Evolutionary conservation across 2,329 filamentous ascomycete genomes (phyloP), one percentile per base, ranked within the genome.

Genomic region (Sarocladiaceae sp.): DNA sequence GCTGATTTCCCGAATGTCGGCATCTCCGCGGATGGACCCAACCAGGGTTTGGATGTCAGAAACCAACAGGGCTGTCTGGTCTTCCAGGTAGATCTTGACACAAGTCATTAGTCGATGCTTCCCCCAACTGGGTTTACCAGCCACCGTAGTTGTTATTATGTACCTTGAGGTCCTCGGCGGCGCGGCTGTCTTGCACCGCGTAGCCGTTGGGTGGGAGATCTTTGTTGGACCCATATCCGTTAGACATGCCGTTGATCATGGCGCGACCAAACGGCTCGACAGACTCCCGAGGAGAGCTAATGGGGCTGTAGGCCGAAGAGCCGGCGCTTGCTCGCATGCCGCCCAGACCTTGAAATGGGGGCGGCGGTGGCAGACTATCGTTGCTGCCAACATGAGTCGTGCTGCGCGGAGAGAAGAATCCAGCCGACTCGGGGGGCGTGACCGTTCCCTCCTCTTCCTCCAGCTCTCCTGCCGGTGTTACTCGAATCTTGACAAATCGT

Each of bases 41-140:
- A 94, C 86, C 6, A 95, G 76, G n/a, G 81, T 78, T 63, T 93
- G 86, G 51, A 94, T 89, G 34, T 81, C 85, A 52, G 88, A 80
- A 20, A 93, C 83, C 47, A 95, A 74, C 3, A 81, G 69, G 42
- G 86, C 85, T 10, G 85, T 90, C 60, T 93, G 86, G 57, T 90
- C 85, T 58, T 93, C 85, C 27, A 94, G 76, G 58, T 88, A 90
- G 48, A 86, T 77, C 78, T 85, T 33, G 39, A 16, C 34, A 24
- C 11, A 46, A 26, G 13, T n/a, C 9, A 46, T 42, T 43, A 43
- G 40, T 43, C 27, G 40, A 43, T 16, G 27, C 27, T 43, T 18
- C 16, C 29, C 27, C 12, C 35, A n/a, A 18, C 44, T 43, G 35
- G 19, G 21, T 27, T 15, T 33, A 34, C 11, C 33, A 40, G 45